Conservation (phyloP, 345 rosid genomes). For the Brassica rapa region DNA sequence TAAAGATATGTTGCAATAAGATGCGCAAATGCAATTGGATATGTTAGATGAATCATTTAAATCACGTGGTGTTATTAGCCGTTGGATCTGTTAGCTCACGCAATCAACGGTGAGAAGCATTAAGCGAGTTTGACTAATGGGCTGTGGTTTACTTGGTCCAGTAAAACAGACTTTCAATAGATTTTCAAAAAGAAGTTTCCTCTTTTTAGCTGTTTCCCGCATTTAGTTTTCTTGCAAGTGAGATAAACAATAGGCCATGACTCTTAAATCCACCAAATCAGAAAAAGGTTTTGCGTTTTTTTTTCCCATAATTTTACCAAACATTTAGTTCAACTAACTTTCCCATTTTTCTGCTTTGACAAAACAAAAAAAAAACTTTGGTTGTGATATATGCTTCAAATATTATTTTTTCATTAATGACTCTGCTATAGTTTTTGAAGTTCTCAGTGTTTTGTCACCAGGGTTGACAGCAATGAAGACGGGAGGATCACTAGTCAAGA, state of each 20-base stretch:
- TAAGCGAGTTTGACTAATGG: conserved; percentile 7
- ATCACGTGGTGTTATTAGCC: conserved; percentile 32
- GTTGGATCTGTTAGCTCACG: conserved; percentile 39
- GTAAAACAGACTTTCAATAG: not conserved
- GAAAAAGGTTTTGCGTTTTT: not conserved
- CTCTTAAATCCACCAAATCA: conserved; percentile 1
- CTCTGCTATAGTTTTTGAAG: not conserved
- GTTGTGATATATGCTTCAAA: not conserved
- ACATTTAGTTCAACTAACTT: not conserved
- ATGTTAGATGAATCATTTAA: conserved; percentile 22
- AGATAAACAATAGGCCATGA: not conserved
- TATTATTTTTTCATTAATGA: not conserved
- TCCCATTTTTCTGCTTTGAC: not conserved
- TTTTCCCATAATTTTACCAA: not conserved
- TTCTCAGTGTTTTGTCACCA: conserved; percentile 41
- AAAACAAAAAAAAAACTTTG: not conserved
- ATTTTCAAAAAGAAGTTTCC: not conserved
- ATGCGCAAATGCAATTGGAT: not conserved
- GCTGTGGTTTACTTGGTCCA: conserved; percentile 33
- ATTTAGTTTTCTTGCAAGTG: conserved; percentile 25
- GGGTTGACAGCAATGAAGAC: conserved; percentile 94
- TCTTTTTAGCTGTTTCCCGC: conserved; percentile 22
- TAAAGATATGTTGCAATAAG: not conserved
- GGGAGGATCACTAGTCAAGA: conserved; percentile 82
- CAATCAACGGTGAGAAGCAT: conserved; percentile 22